Evolutionary conservation across 1,139 yeast species (phyloP), one percentile per base, ranked within the genome.

Genomic region (Casaregolazyma suthepensis): DNA sequence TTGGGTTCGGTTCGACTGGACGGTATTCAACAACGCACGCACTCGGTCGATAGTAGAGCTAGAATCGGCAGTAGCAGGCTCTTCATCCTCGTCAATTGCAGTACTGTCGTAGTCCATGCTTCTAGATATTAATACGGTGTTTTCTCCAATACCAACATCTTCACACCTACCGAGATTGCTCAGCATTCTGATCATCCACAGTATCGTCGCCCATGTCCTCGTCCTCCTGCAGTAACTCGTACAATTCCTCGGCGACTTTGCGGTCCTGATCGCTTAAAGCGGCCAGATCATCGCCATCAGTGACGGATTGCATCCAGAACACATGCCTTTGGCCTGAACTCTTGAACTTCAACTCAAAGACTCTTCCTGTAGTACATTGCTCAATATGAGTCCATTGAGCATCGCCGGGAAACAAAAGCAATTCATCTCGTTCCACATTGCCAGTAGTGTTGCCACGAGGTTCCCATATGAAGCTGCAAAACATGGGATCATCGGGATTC

Each of bases 321-420:
- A 91, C 76, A 65, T 81, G 81, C 67, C 85, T 85, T 55, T 91
- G 90, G 45, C 96, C 94, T 5, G 96, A 86, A 58, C 93, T 83
- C 63, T 80, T 75, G 69, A 90, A 90, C 54, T 87, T 82, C 68
- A 93, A 77, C 54, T 90, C 87, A 69, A 85, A 86, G 26, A 93
- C 90, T 59, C 99, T 76, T 10, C 98, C 98, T 2, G 89, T 82
- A 51, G 75, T 79, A 67, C 96, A 86, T 22, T 91, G 82, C 51
- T 77, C 72, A 46, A 90, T 81, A 54, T 81, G 89, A 55, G 80
- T 80, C 83, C 95, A 88, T 48, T 85, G 81, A 45, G 91, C 95
- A 66, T 93, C 98, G 1, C 97, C 98, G 0, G 97, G 96, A 61
- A 93, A 85, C 52, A 93, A 80, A 61, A 90, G 78, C 60, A 90